Base-by-base conservation (phyloP, 2,329 filamentous ascomycete species). In the Paracamarosporium sp. region DNA sequence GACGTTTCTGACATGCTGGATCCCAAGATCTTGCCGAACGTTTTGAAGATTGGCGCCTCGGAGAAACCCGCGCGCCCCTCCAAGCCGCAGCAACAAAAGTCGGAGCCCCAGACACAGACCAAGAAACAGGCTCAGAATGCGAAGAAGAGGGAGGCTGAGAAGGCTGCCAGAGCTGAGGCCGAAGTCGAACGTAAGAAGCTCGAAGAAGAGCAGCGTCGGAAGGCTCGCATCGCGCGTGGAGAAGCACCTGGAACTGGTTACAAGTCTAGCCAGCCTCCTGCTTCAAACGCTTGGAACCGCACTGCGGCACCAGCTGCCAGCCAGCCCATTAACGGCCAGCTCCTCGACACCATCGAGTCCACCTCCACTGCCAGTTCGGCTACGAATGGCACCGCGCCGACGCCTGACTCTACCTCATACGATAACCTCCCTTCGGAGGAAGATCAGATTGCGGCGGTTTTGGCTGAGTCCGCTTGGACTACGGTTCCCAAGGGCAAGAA, bases 91-190 rank as follows among this genome's bases (percentile, higher is more conserved):
- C 80, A 83, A 51, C 86, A 88, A 80, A 80, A 83, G 38, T 82
- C 78, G 55, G 73, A 76, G 51, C 60, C 64, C 22, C 59, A 85
- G 47, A 85, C 85, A 17, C 91, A 97, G 82, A 90, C 90, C 20
- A 97, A 97, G 89, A 97, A 97, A 83, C 92, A 96, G 81, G 89
- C 93, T 59, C 93, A 97, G 82, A 95, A 97, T 81, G 87, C 89
- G 66, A 88, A 90, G 81, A 97, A 97, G 87, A 88, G 86, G 35
- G 93, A 97, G 79, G 89, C 88, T 56, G 88, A 88, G 70, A 95
- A 92, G 83, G 82, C 83, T 28, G 83, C 86, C 56, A 88, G 90
- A 28, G 89, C 93, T 72, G 90, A 91, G 67, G 87, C 90, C 0
- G 93, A 97, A 80, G 86, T 88, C 72, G 84, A 91, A 70, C 89